Evolutionary conservation across 768 basidiomycete genomes (phyloP), one percentile per base, ranked within the genome.

Genomic region (Cystofilobasidium ferigula): DNA sequence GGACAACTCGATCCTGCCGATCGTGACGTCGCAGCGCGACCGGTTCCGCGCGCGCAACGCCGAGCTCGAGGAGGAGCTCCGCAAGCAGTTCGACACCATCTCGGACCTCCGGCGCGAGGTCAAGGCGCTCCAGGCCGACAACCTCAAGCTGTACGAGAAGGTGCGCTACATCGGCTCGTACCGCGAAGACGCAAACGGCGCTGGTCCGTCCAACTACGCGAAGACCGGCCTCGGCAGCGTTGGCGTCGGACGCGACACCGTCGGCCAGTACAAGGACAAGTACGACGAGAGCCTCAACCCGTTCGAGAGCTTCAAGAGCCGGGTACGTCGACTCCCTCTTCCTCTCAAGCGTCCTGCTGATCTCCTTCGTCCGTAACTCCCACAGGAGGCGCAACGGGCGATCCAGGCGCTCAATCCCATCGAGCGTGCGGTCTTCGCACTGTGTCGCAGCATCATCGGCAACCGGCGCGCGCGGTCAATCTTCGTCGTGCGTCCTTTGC

Each of bases 281-380:
- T 99, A 99, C 73, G 94, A 98, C 74, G 89, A 95, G 77, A 84
- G 89, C 61, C 91, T 98, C 84, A 98, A 99, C 73, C 94, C 95
- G 0, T 99, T 99, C 74, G 93, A 97, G 76, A 91, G 87, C 9
- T 98, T 99, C 81, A 84, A 91, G 69, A 91, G 94, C 1, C 81
- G 91, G 75, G 94, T 95, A 71, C 70, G 91, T 82, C 5, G 34
- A 24, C 20, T 67, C 59, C 6, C 64, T 35, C 24, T 12, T 22
- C 6, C 30, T 64, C 43, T 53, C 60, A n/a, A n/a, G n/a, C 30
- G 42, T 62, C 26, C 48, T 48, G 28, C 16, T 12, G 20, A 7
- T 45, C 40, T 40, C 18, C 14, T 34, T 65, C 47, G 6, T n/a
- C 13, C 9, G 26, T 12, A 28, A 57, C 14, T 53, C 34, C 45